Base-by-base conservation (phyloP, 495 filamentous ascomycete genomes). In the Xylaria intraflava region DNA sequence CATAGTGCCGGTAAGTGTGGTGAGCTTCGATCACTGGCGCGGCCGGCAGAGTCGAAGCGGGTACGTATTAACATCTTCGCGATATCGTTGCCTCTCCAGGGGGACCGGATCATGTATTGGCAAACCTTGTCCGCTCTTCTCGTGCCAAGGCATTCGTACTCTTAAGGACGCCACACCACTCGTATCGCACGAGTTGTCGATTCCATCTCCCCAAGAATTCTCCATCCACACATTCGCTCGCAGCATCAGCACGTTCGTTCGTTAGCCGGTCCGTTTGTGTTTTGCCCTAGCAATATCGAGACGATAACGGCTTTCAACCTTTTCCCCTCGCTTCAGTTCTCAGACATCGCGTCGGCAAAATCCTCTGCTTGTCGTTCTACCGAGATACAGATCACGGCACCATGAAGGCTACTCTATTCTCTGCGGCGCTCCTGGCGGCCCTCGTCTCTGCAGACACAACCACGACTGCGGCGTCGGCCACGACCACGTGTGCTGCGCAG, bases 401-500 rank as follows among this genome's bases (percentile, higher is more conserved):
- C 29, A 53, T 53, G 51, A 53, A 46, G 43, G 12, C 35, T 0
- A 26, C 27, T 42, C 7, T 55, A 7, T 40, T 72, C 35, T 52
- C 65, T 22, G 43, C 66, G 27, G 68, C 65, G 39, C 24, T 65
- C 38, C 56, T 73, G 48, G 66, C 65, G 31, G 44, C 62, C 19
- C 6, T 19, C 14, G 44, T 17, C 26, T 43, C 39, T 10, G 52
- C 52, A 7, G 19, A 46, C 4, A 27, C 44, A 2, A 36, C 45
- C 20, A 49, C 44, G 1, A 61, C 66, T 23, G 49, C 51, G 0
- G 46, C 43, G 0, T 31, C 44, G 11, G 23, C 35, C 2, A 45
- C 56, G 24, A 50, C 57, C 6, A 56, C 53, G 7, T 77, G 73
- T 47, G 67, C 51, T 12, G 73, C 73, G 30, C 60, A 71, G 54